Base-by-base conservation (phyloP, 176 grass and related monocot genomes). In the Oryza meyeriana region DNA sequence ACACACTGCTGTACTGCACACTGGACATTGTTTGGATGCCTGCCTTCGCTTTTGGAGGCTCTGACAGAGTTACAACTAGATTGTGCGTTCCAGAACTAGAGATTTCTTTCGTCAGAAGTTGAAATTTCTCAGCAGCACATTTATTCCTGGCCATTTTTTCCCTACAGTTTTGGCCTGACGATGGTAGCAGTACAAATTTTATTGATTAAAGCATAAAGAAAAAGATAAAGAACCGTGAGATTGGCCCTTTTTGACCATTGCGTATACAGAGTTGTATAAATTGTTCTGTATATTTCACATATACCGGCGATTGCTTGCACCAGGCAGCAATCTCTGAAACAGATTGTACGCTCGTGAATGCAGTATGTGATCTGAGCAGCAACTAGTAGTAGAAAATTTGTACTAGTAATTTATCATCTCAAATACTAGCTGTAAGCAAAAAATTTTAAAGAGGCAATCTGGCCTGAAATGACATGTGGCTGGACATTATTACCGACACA, bases 21-120 rank as follows among this genome's bases (percentile, higher is more conserved):
- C 61, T 52, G n/a, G 7, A 59, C 69, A 32, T 44, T 65, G 70
- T 66, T n/a, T n/a, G 42, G 30, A 82, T 69, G 31, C 32, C 73
- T 83, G 42, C 71, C 64, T 29, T 63, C 3, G 64, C 39, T 29
- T 30, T 25, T 77, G 12, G 55, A 78, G 72, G 65, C 14, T 64
- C 79, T 62, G 64, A 3, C 48, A 24, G 69, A 61, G 66, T 71
- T 42, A 12, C 42, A 48, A 31, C 27, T 47, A 45, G 74, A 70
- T 62, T 71, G 61, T 73, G 69, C 64, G 48, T 59, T 33, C 61
- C 38, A 17, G 22, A 24, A 3, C 55, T 58, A 58, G 20, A 57
- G 52, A 57, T 52, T 74, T 41, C 69, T 17, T 74, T 32, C 48
- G 30, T 75, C 72, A 55, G 48, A 5, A 1, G 48, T 55, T 55